Evolutionary conservation across 371 early-diverging fungal species (phyloP), one percentile per base, ranked within the genome.

Genomic region (Syncephalastrum contaminatum): DNA sequence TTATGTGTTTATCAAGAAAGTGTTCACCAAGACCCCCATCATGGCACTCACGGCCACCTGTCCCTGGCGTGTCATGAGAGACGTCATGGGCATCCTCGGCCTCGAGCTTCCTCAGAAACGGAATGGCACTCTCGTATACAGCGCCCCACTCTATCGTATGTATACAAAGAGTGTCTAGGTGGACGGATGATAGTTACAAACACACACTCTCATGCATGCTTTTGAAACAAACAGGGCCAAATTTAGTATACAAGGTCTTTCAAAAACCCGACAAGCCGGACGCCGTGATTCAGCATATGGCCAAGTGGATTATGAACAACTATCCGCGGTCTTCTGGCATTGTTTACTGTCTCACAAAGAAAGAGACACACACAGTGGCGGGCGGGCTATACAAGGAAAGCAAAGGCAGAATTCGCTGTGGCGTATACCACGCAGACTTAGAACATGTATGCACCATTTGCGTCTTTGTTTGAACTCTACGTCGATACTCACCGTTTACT

Each of bases 1-100:
- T 48, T 15, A 22, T 27, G 14, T 48, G 7, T 39, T 27, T 40
- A 36, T 18, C 36, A 21, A 27, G 6, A 21, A 36, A 78, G 51
- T 82, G 16, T 90, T 89, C 56, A 84, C 85, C 5, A 73, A 79
- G 4, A 82, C 88, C 0, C 91, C 91, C 2, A 84, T 96, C 53
- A 89, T 94, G 75, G 95, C 94, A 7, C 70, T 96, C 21, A 94
- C 95, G 16, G 96, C 95, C 0, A 96, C 95, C 3, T 92, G 93
- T 24, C 88, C 94, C 14, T 80, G 82, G 57, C 74, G 75, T 24
- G 84, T 88, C 7, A 81, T 87, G 64, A 70, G 82, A 49, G 83
- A 83, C 62, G 87, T 89, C 4, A 64, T 87, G 58, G 56, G 64
- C 41, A 88, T 86, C 12, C 70, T 90, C 15, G 79, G 80, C 19